These are phyloP conservation scores for Hansenula lynferdii DNA, from an alignment of 1,139 yeast species.

Conservation along the genomic window DNA sequence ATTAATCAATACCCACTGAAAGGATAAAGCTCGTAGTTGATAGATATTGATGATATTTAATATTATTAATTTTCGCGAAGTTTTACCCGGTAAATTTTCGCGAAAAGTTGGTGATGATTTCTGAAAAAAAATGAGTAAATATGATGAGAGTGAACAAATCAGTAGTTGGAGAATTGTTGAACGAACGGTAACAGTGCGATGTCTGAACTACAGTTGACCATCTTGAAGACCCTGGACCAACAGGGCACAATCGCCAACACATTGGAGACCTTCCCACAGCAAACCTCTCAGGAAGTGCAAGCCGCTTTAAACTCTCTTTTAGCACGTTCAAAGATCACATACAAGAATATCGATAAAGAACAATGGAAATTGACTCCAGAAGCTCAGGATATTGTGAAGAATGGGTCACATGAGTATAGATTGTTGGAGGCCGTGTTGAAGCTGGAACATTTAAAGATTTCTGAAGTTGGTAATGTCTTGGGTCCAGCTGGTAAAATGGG, in stretches of 20 bases:
- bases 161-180: too few relatives aligned
- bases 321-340: slow-evolving; percentile 78
- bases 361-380: slow-evolving; percentile 74
- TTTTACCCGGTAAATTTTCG: not conserved
- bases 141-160: not conserved
- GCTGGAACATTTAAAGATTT: slow-evolving; percentile 74
- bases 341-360: slow-evolving; percentile 71
- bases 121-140: not conserved
- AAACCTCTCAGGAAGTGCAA: slow-evolving; percentile 49
- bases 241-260: slow-evolving; percentile 64
- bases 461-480: slow-evolving; percentile 72
- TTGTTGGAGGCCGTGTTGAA: slow-evolving; percentile 73
- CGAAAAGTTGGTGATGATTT: not conserved
- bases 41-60: too few relatives aligned
- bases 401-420: slow-evolving; percentile 90
- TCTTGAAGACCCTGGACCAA: slow-evolving; percentile 59
- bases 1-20: too few relatives aligned
- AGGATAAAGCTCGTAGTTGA: too few relatives aligned
- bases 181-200: slow-evolving; percentile 11
- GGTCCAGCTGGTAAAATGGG: slow-evolving; percentile 88
- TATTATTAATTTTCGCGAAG: not conserved
- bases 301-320: slow-evolving; percentile 84
- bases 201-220: slow-evolving; percentile 35
- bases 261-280: slow-evolving; percentile 47
- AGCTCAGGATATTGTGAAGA: slow-evolving; percentile 69